Base-by-base conservation (phyloP, 1,139 yeast species). In the Maudiozyma humilis region DNA sequence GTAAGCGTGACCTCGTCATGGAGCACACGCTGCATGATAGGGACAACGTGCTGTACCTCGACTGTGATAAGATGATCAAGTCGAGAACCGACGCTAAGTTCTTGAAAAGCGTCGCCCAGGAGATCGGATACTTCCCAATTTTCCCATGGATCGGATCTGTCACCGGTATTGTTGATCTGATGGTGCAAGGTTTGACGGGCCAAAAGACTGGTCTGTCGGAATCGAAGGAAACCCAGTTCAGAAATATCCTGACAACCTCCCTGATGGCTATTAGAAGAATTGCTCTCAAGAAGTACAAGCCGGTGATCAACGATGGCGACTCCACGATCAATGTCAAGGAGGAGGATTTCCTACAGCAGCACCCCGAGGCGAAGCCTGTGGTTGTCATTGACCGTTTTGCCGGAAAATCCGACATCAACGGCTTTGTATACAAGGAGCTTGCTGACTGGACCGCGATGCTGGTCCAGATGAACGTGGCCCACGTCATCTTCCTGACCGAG, bases 141-240 rank as follows among this genome's bases (percentile, higher is more conserved):
- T 91, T 91, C 62, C 85, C 96, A 10, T 91, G 97, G 96, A 69
- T 89, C 50, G 87, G 86, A 59, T 76, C 85, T 4, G 68, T 89
- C 19, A 78, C 95, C 0, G 78, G 79, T 49, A 82, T 88, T 49
- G 68, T 87, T 43, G 98, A 91, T 64, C 72, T 93, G 54, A 88
- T 81, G 44, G 84, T 85, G 14, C 95, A 87, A 60, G 91, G 96
- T 44, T 62, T 91, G 38, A 88, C 96, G 1, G 98, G 98, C 0
- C 96, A 88, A 62, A 87, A 87, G 57, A 82, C 96, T 1, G 97
- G 97, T 0, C 70, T 91, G 44, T 78, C 94, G 27, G 97, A 91
- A 60, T 71, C 87, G 1, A 80, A 80, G 47, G 97, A 91, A 51
- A 70, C 84, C 0, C 96, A 88, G 60, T 75, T 84, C 51, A 81